These are phyloP conservation scores for Persicaria tinctoria DNA, from an alignment of 148 eudicot genomes.

Conservation along the genomic window DNA sequence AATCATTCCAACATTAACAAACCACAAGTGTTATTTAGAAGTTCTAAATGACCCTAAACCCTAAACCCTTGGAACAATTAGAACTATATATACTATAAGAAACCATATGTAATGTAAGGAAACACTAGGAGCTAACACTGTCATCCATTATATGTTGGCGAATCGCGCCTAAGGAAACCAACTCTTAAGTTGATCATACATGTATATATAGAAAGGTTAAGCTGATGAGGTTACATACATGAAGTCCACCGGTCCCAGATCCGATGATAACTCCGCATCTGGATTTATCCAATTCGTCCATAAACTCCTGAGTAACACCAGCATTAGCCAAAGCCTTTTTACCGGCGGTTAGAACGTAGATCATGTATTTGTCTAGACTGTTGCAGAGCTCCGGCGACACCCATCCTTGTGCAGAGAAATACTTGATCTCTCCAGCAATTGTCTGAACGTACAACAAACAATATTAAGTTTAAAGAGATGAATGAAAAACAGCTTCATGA, in stretches of 20 bases:
- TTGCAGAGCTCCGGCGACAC: constrained; percentile 79
- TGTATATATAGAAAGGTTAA: no score
- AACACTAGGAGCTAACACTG: no score
- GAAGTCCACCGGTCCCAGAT: constrained; percentile 96
- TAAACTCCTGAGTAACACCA: constrained; percentile 69
- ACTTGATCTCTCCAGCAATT: constrained; percentile 96
- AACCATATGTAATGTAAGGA: no score
- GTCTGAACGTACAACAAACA: constrained; percentile 33
- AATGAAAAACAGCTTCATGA: no score
- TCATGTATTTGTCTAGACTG: constrained; percentile 93
- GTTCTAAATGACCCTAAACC: no score
- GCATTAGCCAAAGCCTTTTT: constrained; percentile 91
- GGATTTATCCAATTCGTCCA: constrained; percentile 67
- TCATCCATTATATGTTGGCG: no score
- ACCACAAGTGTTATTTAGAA: no score
- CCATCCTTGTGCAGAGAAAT: constrained; percentile 80
- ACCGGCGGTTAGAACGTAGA: constrained; percentile 90
- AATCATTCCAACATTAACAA: no score
- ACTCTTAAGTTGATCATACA: neutral
- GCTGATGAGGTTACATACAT: constrained; percentile 31
- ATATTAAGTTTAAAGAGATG: no score
- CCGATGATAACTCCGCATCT: constrained; percentile 92
- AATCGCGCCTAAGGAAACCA: no score
- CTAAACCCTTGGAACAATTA: no score
- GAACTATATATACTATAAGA: no score